Conservation (phyloP, 1,284 basidiomycete genomes). For the Neolentinus lepideus region DNA sequence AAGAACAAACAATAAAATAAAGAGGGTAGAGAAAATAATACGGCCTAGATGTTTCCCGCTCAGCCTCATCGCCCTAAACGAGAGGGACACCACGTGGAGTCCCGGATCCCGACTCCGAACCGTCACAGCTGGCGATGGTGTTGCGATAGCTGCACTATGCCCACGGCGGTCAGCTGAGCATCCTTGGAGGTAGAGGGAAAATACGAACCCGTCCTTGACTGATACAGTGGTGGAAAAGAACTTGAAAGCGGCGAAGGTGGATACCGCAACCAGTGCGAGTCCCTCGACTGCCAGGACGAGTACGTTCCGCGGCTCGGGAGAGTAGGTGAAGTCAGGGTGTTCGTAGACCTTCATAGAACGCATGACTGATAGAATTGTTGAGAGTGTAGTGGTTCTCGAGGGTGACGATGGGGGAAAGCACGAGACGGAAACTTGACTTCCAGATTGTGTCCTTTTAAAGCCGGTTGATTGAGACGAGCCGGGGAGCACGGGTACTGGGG, state of each 20-base stretch:
- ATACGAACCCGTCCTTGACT: neutral
- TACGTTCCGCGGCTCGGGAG: neutral
- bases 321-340: neutral
- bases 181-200: neutral
- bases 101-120: no score
- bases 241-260: neutral
- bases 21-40: no score
- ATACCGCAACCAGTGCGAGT: neutral
- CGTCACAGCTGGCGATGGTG: neutral
- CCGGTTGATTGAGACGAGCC: no score
- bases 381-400: neutral
- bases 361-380: neutral
- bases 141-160: neutral
- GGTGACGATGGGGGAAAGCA: no score
- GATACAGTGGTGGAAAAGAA: neutral
- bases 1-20: no score
- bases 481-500: no score
- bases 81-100: no score
- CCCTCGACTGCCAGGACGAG: neutral
- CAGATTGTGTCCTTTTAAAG: no score
- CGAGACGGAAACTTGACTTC: no score
- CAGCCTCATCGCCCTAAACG: no score
- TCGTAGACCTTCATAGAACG: neutral
- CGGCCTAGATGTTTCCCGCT: no score
- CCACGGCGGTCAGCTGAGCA: neutral